Base-by-base conservation (phyloP, 352 stramenopile genomes). In the Phytopythium ostracodes region DNA sequence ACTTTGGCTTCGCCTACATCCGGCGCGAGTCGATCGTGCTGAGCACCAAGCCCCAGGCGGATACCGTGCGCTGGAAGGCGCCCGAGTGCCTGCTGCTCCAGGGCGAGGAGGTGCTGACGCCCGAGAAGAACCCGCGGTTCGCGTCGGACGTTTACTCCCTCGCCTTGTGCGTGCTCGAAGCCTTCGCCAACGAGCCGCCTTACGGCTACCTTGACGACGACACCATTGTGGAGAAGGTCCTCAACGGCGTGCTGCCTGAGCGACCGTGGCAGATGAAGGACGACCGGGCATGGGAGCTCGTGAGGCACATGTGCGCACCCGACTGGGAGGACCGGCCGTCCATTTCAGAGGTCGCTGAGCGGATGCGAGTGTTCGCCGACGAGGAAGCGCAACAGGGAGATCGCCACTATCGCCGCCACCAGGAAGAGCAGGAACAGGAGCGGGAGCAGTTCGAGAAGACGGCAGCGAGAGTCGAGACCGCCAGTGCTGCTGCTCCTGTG, bases 111-210 rank as follows among this genome's bases (percentile, higher is more conserved):
- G 24, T 42, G 17, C 51, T 62, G 8, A 60, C 54, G 25, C 46
- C 63, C 18, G 33, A 52, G 24, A 49, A 58, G 33, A 64, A 64
- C 38, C 58, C 53, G 17, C 50, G 58, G 17, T 65, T 70, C 31
- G 51, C 63, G 15, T 68, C 67, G 4, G 67, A 74, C 29, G 56
- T 74, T 3, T 74, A 66, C 58, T 64, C 73, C 33, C 70, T 79
- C 44, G 73, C 68, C 3, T 66, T 81, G 63, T 68, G 60, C 35
- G 57, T 81, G 11, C 56, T 79, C 44, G 73, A 78, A 55, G 71
- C 68, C 7, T 63, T 69, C 24, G 60, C 56, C 3, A 22, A 51
- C n/a, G 36, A 66, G 33, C 14, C 60, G 18, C 64, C 68, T 1
- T 75, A 66, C 50, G 64, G 49, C 35, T 38, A 47, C 20, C 38